These are phyloP conservation scores for Penicillium soppii DNA, from an alignment of 495 filamentous ascomycete species.

Conservation along the genomic window DNA sequence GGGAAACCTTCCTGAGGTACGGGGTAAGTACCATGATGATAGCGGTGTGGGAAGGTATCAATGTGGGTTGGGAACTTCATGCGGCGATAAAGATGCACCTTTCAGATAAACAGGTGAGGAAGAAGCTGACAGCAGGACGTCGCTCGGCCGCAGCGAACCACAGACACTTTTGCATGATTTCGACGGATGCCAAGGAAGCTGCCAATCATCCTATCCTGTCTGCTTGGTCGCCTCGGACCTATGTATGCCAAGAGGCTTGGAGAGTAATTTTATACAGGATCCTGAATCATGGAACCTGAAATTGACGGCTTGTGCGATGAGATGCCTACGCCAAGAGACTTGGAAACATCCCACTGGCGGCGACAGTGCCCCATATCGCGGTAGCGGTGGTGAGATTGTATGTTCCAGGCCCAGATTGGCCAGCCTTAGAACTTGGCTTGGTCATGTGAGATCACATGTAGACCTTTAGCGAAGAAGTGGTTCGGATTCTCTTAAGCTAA, in stretches of 20 bases:
- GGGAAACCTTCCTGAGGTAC: neutral
- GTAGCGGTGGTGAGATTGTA: neutral
- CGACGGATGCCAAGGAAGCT: neutral
- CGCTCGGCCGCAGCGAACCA: neutral
- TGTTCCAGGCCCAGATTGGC: neutral
- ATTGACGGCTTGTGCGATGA: neutral
- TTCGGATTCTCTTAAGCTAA: neutral
- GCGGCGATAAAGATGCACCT: neutral
- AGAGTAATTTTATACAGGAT: neutral
- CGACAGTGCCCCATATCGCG: neutral
- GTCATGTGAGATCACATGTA: neutral
- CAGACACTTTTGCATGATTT: neutral
- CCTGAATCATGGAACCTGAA: neutral
- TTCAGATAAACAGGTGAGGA: too few relatives aligned
- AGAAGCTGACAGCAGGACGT: neutral
- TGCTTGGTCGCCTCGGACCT: neutral
- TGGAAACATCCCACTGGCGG: neutral
- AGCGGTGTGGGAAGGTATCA: neutral
- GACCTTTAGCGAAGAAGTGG: neutral
- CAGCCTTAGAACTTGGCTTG: neutral
- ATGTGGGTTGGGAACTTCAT: neutral
- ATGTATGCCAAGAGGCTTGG: slow-evolving; percentile 5
- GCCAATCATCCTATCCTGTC: neutral
- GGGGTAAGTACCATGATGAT: neutral
- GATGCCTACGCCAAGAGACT: neutral